Evolutionary conservation across 169 alveolate genomes (phyloP).

Genomic region (Plasmodium chabaudi): DNA sequence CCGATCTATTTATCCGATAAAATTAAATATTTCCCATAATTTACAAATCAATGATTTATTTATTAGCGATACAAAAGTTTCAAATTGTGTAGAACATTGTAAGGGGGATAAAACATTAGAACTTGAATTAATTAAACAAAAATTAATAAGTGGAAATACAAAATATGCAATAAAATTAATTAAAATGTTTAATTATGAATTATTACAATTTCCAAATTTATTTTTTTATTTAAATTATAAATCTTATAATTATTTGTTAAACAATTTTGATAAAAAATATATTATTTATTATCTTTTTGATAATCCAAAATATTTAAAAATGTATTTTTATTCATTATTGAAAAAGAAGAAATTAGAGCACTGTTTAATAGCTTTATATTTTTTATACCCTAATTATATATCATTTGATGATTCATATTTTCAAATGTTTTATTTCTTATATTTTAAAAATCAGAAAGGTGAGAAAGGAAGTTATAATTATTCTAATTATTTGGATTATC

Average conservation of each 20-base stretch:
- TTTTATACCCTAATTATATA: slow-evolving; percentile 55
- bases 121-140: slow-evolving; percentile 52
- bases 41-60: slow-evolving; percentile 33
- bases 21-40: slow-evolving; percentile 18
- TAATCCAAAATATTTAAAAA: slow-evolving; percentile 59
- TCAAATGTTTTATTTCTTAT: slow-evolving; percentile 41
- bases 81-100: slow-evolving; percentile 24
- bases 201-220: slow-evolving; percentile 56
- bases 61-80: slow-evolving; percentile 12
- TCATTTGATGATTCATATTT: slow-evolving; percentile 37
- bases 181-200: slow-evolving; percentile 49
- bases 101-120: slow-evolving; percentile 61
- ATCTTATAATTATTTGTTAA: slow-evolving; percentile 55
- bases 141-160: slow-evolving; percentile 36
- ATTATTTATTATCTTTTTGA: slow-evolving; percentile 61
- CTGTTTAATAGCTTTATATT: slow-evolving; percentile 37
- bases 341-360: slow-evolving; percentile 30
- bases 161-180: slow-evolving; percentile 57
- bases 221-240: slow-evolving; percentile 59
- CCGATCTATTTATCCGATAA: slow-evolving; percentile 23
- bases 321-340: slow-evolving; percentile 45
- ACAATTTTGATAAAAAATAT: slow-evolving; percentile 50
- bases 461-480: slow-evolving; percentile 4
- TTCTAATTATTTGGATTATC: no score
- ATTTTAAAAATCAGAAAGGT: slow-evolving; percentile 18